Percentiles rank a stretch among this genome's conserved stretches.
These are phyloP conservation scores for Fusarium irregulare DNA, from an alignment of 2,329 filamentous ascomycete species.

Conservation along the genomic window DNA sequence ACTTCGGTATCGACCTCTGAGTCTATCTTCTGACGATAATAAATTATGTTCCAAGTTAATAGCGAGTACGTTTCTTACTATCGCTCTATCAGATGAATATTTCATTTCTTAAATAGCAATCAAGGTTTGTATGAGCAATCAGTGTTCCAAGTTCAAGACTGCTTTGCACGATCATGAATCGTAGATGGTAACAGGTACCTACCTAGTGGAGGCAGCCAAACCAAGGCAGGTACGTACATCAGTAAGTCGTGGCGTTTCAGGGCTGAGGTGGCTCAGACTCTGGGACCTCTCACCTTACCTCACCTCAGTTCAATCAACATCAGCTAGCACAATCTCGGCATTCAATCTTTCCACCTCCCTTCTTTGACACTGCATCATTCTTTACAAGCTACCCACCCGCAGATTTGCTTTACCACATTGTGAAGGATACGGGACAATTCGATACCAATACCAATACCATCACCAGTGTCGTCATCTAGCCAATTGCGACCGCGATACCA, in stretches of 20 bases:
- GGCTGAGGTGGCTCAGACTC: conserved; percentile 44
- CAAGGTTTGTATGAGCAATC: background rate
- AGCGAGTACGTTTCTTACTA: background rate
- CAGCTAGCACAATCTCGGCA: conserved; percentile 28
- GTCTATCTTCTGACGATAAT: background rate
- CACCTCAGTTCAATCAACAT: conserved; percentile 13
- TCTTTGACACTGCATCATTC: background rate
- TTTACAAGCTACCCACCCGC: background rate
- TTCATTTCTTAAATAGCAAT: background rate
- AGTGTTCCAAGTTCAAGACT: background rate
- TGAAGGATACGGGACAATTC: background rate
- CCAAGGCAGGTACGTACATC: background rate
- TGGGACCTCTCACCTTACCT: conserved; percentile 25
- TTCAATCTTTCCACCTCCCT: background rate
- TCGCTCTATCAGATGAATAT: background rate
- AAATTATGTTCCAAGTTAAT: background rate
- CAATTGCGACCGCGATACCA: conserved; percentile 28
- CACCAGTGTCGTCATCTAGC: background rate
- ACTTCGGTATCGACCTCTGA: background rate
- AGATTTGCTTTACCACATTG: background rate
- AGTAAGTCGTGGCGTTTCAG: conserved; percentile 2
- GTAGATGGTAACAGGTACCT: background rate
- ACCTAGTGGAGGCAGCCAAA: background rate
- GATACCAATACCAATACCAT: background rate
- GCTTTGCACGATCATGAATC: background rate